phyloP scores from a whole-genome alignment of 306 rosid genomes.

The Alnus glutinosa region DNA sequence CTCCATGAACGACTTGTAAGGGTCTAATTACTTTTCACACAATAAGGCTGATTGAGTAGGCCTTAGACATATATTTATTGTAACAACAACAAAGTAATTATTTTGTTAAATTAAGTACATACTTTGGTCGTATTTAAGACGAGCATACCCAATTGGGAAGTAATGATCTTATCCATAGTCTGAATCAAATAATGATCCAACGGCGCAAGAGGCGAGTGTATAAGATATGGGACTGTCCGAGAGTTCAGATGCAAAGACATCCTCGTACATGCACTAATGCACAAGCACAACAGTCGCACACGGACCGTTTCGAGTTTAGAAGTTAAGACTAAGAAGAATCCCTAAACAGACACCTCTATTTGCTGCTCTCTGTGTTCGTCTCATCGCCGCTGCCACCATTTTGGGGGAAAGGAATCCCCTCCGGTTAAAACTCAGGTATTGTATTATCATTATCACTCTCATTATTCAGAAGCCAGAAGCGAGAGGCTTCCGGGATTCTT shows the following conservation, averaged over 20 bases:
- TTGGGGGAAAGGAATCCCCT: neutral
- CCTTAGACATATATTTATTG: no score
- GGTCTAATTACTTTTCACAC: no score
- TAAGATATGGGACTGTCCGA: neutral
- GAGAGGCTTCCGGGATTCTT: neutral
- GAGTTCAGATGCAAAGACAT: neutral
- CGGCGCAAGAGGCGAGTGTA: neutral
- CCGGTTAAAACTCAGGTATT: neutral
- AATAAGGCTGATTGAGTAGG: no score
- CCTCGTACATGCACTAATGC: neutral
- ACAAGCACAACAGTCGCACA: no score
- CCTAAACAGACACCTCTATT: neutral
- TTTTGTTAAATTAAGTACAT: no score
- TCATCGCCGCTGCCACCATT: neutral
- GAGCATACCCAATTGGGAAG: no score
- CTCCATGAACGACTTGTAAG: no score
- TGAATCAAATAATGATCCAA: neutral
- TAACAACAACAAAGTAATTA: no score
- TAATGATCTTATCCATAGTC: no score
- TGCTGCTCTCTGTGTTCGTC: neutral
- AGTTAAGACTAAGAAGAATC: neutral
- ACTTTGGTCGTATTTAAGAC: no score
- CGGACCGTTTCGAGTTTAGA: neutral
- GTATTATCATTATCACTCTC: neutral
- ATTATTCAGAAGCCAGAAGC: no score